Percentiles rank a stretch among this genome's conserved stretches.
These are phyloP conservation scores for Zasmidium cellare DNA, from an alignment of 2,329 filamentous ascomycete species.

Conservation along the genomic window DNA sequence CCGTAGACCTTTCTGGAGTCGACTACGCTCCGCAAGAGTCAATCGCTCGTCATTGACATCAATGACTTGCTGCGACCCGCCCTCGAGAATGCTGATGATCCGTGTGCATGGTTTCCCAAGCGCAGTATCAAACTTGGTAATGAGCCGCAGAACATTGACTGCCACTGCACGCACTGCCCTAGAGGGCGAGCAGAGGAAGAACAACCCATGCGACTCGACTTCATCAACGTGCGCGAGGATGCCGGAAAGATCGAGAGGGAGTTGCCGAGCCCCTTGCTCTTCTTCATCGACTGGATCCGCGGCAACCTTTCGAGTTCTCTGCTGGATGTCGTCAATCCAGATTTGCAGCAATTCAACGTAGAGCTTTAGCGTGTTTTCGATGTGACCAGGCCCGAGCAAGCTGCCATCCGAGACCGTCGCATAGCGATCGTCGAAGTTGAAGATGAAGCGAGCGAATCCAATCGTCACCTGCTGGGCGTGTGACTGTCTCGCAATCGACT, in stretches of 20 bases:
- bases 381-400: slow-evolving; percentile 90
- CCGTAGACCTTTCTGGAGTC: slow-evolving; percentile 84
- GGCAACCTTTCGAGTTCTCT: slow-evolving; percentile 74
- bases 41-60: slow-evolving; percentile 89
- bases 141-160: slow-evolving; percentile 85
- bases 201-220: slow-evolving; percentile 92
- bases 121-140: slow-evolving; percentile 89
- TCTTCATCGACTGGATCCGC: slow-evolving; percentile 64
- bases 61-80: slow-evolving; percentile 83
- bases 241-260: slow-evolving; percentile 73
- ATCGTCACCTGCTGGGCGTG: slow-evolving; percentile 95
- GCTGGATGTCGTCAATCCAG: slow-evolving; percentile 95
- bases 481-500: slow-evolving; percentile 89
- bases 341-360: slow-evolving; percentile 94
- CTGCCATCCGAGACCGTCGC: slow-evolving; percentile 97
- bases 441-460: slow-evolving; percentile 95
- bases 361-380: slow-evolving; percentile 87
- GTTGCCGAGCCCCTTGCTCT: slow-evolving; percentile 28
- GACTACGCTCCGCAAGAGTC: slow-evolving; percentile 87
- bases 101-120: slow-evolving; percentile 74
- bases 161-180: slow-evolving; percentile 85
- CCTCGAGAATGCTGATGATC: slow-evolving; percentile 89
- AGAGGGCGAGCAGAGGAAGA: slow-evolving; percentile 96
- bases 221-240: slow-evolving; percentile 94
- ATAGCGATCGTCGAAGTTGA: slow-evolving; percentile 96